Percentiles rank a stretch among this genome's conserved stretches.
These are phyloP conservation scores for Hydnum rufescens DNA, from an alignment of 768 basidiomycete species.

Conservation along the genomic window DNA sequence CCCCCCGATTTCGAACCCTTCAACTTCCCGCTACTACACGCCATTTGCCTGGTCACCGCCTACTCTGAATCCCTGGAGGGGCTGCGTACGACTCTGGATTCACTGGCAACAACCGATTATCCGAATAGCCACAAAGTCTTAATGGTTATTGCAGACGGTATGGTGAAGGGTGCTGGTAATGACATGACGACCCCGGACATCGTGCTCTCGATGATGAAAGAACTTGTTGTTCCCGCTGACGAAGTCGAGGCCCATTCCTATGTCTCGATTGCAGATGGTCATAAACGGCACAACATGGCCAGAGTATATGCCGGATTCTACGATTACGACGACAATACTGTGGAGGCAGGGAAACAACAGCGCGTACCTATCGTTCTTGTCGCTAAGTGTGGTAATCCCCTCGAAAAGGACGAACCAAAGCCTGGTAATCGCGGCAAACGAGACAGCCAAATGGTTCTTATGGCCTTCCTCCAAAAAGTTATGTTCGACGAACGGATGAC, in stretches of 20 bases:
- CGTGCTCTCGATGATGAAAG: constrained; percentile 91
- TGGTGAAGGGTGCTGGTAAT: constrained; percentile 94
- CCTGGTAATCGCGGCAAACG: constrained; percentile 98
- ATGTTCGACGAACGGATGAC: constrained; percentile 99
- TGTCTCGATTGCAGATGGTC: constrained; percentile 98
- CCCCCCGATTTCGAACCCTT: constrained; percentile 83
- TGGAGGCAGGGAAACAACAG: constrained; percentile 86
- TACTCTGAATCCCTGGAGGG: constrained; percentile 97
- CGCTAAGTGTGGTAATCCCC: constrained; percentile 86
- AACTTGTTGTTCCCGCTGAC: constrained; percentile 54
- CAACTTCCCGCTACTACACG: constrained; percentile 84
- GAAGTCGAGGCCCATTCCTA: constrained; percentile 92
- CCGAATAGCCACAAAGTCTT: constrained; percentile 95
- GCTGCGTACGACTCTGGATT: constrained; percentile 92
- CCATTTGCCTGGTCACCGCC: constrained; percentile 91
- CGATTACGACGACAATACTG: constrained; percentile 76
- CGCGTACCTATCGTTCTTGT: constrained; percentile 91
- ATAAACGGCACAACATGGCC: constrained; percentile 98
- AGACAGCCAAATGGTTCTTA: constrained; percentile 92
- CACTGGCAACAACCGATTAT: constrained; percentile 93
- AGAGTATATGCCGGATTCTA: constrained; percentile 98
- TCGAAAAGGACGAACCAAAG: constrained; percentile 73
- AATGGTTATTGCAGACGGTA: constrained; percentile 89
- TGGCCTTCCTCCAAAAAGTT: constrained; percentile 96
- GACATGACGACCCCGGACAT: constrained; percentile 83